These are phyloP conservation scores for Staphylotrichum tortipilum DNA, from an alignment of 495 filamentous ascomycete genomes.

Conservation along the genomic window DNA sequence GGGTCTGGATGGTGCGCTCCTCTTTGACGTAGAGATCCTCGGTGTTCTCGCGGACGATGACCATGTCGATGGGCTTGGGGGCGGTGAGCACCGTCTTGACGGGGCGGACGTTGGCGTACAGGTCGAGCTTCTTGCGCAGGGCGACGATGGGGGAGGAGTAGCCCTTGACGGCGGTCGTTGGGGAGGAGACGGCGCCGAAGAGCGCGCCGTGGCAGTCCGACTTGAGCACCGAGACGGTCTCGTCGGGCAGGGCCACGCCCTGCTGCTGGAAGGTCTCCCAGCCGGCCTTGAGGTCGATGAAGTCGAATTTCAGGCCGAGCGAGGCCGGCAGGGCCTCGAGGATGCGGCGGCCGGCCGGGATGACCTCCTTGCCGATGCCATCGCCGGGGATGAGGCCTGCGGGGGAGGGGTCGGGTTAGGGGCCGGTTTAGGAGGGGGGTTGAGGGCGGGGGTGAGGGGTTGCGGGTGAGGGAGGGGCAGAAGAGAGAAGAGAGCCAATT, in stretches of 20 bases:
- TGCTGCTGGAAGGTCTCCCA: conserved; percentile 87
- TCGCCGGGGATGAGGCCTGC: conserved; percentile 96
- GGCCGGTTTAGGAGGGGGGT: background rate
- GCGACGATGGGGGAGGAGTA: conserved; percentile 98
- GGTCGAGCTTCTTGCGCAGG: conserved; percentile 85
- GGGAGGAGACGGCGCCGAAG: conserved; percentile 94
- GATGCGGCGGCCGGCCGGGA: conserved; percentile 83
- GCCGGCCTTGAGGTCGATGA: conserved; percentile 83
- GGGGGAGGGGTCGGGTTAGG: conserved; percentile 1
- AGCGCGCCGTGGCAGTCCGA: conserved; percentile 90
- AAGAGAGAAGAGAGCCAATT: too few species aligned
- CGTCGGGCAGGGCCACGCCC: conserved; percentile 77
- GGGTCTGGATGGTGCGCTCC: conserved; percentile 67
- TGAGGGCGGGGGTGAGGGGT: too few species aligned
- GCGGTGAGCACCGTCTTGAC: conserved; percentile 69
- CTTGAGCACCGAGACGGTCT: conserved; percentile 76
- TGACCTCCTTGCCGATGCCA: conserved; percentile 97
- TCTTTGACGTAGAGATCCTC: conserved; percentile 99
- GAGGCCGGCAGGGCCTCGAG: conserved; percentile 82
- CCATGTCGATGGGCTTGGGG: conserved; percentile 74
- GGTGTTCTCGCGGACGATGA: conserved; percentile 97
- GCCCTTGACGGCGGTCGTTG: conserved; percentile 76
- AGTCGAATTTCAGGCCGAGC: conserved; percentile 82
- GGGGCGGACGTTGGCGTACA: conserved; percentile 96
- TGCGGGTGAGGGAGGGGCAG: too few species aligned